Percentiles rank a stretch among this genome's conserved stretches.
These are phyloP conservation scores for Conticribra weissflogii DNA, from an alignment of 108 stramenopile genomes.

Conservation along the genomic window DNA sequence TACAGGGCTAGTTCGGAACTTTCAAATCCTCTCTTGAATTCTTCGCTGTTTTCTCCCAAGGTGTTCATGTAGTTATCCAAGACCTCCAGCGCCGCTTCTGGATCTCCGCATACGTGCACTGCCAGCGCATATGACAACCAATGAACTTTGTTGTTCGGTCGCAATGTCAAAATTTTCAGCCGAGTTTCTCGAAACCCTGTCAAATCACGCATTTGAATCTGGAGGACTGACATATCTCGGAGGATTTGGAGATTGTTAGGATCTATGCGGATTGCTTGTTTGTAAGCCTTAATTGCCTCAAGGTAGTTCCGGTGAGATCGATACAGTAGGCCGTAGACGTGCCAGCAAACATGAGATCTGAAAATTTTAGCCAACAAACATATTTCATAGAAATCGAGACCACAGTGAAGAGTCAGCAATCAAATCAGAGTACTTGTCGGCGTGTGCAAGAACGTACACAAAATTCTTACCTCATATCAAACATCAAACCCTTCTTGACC, in stretches of 20 bases:
- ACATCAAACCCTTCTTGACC: slow-evolving; percentile 89
- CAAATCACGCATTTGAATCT: slow-evolving; percentile 92
- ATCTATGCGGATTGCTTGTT: slow-evolving; percentile 95
- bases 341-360: slow-evolving; percentile 98
- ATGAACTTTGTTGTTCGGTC: slow-evolving; percentile 88
- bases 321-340: slow-evolving; percentile 96
- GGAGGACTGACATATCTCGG: slow-evolving; percentile 90
- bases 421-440: too few relatives aligned
- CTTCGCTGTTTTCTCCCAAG: slow-evolving; percentile 62
- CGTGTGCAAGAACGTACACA: too few relatives aligned
- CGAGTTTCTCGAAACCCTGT: slow-evolving; percentile 93
- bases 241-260: slow-evolving; percentile 92
- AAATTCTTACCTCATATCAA: slow-evolving; percentile 86
- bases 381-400: too few relatives aligned
- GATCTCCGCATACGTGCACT: slow-evolving; percentile 85
- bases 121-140: slow-evolving; percentile 95
- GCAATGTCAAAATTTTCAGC: slow-evolving; percentile 75
- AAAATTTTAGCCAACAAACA: too few relatives aligned
- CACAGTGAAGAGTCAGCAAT: too few relatives aligned
- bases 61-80: slow-evolving; percentile 90
- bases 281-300: slow-evolving; percentile 98
- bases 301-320: slow-evolving; percentile 94
- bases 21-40: slow-evolving; percentile 82
- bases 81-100: slow-evolving; percentile 77
- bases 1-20: slow-evolving; percentile 93